Base-by-base conservation (phyloP, 2,329 filamentous ascomycete species). In the Fusarium zealandicum region DNA sequence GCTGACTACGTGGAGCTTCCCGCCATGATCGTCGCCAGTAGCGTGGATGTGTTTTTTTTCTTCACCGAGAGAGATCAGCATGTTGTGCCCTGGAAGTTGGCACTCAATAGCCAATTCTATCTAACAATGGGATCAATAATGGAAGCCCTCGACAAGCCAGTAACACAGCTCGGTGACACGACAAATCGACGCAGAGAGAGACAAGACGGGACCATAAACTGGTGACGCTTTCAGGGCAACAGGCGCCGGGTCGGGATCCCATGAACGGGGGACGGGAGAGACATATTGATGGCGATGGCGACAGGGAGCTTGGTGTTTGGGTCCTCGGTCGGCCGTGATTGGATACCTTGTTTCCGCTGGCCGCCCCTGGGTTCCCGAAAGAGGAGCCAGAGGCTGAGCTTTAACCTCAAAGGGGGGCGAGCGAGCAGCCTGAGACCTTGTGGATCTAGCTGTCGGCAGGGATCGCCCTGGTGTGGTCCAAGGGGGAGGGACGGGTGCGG, bases 341-440 rank as follows among this genome's bases (percentile, higher is more conserved):
- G 58, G 59, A 18, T 30, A 39, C 9, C 5, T 12, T 14, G n/a
- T 25, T n/a, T 25, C 39, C 31, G 56, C 22, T 37, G 27, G 30
- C 27, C 36, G 22, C 42, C 14, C 49, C 44, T 22, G 13, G 39
- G 33, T 45, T 38, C 44, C 50, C 22, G 28, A 22, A 57, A 44
- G 27, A 47, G 45, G 27, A 35, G 37, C 37, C 5, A 13, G 22
- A 51, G 37, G 25, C 32, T 20, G 22, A 1, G 31, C 32, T 9
- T 44, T 50, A 54, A 32, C 10, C 52, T 40, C 8, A 8, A 50
- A 52, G 20, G 28, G 37, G 47, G 16, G 30, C 42, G 61, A 65
- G 64, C 22, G 31, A n/a, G 40, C 45, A 55, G 59, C 49, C 51
- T 66, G 63, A 62, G 57, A 61, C 63, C 39, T 37, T 49, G 56